Evolutionary conservation across 192 early-diverging fungal genomes (phyloP).

Genomic region (Coemansia pectinata): DNA sequence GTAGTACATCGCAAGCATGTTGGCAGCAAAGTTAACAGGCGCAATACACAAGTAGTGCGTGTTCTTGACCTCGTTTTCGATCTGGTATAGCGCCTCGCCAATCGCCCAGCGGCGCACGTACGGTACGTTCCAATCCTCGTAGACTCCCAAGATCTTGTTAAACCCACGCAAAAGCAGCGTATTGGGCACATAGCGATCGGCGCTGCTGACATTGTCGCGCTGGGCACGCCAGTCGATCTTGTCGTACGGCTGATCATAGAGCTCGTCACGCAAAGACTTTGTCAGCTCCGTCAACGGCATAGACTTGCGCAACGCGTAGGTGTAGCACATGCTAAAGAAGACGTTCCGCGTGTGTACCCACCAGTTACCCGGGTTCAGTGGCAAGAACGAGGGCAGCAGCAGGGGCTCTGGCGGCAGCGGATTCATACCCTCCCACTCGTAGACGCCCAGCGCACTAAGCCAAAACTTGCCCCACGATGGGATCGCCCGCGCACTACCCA

Average conservation of each 20-base stretch:
- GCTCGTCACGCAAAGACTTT: conserved; percentile 77
- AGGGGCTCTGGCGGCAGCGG: conserved; percentile 93
- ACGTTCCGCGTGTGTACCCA: conserved; percentile 95
- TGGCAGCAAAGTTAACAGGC: conserved; percentile 92
- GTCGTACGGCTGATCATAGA: conserved; percentile 87
- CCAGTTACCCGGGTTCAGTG: conserved; percentile 86
- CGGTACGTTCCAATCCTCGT: conserved; percentile 67
- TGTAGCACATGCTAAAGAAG: conserved; percentile 94
- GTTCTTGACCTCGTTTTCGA: conserved; percentile 87
- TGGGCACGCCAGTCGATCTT: conserved; percentile 79
- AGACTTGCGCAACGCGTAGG: conserved; percentile 72
- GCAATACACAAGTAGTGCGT: conserved; percentile 88
- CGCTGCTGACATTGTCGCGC: conserved; percentile 77
- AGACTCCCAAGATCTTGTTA: conserved; percentile 70
- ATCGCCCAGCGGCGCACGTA: conserved; percentile 69
- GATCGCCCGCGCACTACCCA: conserved; percentile 81
- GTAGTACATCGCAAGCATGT: conserved; percentile 85
- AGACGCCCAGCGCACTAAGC: conserved; percentile 86
- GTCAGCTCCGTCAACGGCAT: conserved; percentile 70
- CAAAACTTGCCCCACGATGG: conserved; percentile 99
- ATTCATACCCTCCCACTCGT: conserved; percentile 96
- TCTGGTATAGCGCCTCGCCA: conserved; percentile 74
- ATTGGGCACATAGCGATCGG: conserved; percentile 86
- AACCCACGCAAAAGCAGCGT: conserved; percentile 71
- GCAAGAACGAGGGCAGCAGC: conserved; percentile 76